Percentiles rank a stretch among this genome's conserved stretches.
Conservation (phyloP, 2,329 filamentous ascomycete genomes). For the Talaromyces rugulosus region DNA sequence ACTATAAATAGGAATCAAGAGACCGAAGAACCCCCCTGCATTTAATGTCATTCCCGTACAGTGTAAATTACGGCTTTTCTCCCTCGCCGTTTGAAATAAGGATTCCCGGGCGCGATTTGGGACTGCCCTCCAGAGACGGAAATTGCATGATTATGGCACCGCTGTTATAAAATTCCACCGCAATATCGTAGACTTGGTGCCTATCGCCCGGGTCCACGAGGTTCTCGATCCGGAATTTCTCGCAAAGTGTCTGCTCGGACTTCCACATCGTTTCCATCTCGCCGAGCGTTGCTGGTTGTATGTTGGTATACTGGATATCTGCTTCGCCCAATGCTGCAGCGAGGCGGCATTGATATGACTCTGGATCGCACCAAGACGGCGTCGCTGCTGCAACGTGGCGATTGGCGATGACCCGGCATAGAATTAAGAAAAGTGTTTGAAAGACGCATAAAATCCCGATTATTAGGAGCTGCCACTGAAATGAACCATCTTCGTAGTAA, state of each 20-base stretch:
- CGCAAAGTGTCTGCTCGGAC: not conserved
- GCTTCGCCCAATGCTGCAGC: not conserved
- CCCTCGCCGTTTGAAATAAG: not conserved
- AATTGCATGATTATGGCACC: not conserved
- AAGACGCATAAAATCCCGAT: not conserved
- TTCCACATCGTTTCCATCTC: not conserved
- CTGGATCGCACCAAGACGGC: not conserved
- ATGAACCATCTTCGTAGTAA: not conserved
- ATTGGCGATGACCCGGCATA: not conserved
- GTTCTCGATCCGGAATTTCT: not conserved
- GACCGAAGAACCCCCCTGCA: too few species aligned
- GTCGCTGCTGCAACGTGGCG: not conserved
- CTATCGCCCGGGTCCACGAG: not conserved
- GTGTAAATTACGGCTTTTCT: not conserved
- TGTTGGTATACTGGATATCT: not conserved
- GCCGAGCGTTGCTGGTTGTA: not conserved
- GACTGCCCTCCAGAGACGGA: not conserved
- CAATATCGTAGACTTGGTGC: not conserved
- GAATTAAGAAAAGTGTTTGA: not conserved
- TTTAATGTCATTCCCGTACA: not conserved
- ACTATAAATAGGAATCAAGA: not conserved
- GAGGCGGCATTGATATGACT: not conserved
- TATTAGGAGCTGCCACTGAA: not conserved
- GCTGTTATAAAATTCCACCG: not conserved
- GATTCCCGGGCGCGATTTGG: not conserved